Conservation (phyloP, 495 filamentous ascomycete species). For the Podospora didyma region DNA sequence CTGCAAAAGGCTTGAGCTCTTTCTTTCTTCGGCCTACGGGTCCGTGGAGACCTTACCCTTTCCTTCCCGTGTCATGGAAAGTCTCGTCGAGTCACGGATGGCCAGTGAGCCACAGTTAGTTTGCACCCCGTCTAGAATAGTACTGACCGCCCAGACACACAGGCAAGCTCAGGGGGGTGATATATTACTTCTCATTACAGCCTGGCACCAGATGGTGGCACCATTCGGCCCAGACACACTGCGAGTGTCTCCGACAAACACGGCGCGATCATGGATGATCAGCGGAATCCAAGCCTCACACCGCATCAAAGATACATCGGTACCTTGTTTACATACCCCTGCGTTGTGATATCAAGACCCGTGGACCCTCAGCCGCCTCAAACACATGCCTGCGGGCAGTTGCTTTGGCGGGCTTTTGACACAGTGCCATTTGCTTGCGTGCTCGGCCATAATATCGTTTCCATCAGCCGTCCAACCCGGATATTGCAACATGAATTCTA, state of each 20-base stretch:
- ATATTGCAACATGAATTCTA: slow-evolving; percentile 3
- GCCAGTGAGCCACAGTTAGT: too few species aligned
- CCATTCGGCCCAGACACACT: neutral
- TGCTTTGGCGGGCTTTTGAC: neutral
- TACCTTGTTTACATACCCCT: neutral
- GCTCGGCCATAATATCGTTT: neutral
- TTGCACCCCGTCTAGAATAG: too few species aligned
- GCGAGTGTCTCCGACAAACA: neutral
- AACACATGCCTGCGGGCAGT: neutral
- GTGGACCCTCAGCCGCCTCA: neutral
- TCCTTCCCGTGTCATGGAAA: neutral
- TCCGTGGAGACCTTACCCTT: neutral
- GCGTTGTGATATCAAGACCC: neutral
- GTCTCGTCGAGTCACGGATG: neutral
- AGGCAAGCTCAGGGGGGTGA: too few species aligned
- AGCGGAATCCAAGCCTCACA: neutral
- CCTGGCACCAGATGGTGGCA: too few species aligned
- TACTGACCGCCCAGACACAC: too few species aligned
- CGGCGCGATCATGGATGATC: slow-evolving; percentile 5
- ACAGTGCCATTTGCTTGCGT: neutral
- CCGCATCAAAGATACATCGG: neutral
- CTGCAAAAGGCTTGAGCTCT: neutral
- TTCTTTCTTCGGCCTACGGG: neutral
- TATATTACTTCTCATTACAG: too few species aligned
- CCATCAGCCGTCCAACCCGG: neutral